Conservation (phyloP, 371 early-diverging fungal species). For the Rhizopus arrhizus region DNA sequence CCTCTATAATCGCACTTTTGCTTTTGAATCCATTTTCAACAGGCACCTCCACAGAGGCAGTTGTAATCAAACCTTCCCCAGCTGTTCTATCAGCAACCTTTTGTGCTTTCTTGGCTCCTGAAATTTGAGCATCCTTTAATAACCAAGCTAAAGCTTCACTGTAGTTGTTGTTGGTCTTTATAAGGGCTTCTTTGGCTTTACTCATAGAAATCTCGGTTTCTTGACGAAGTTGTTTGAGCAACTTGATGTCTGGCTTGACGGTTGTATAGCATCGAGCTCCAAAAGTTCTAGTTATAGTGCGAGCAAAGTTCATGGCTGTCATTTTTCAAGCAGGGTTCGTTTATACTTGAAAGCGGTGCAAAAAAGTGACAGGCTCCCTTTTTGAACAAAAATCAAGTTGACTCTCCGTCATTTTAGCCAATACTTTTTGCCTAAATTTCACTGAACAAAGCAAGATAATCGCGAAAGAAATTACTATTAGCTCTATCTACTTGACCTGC, state of each 20-base stretch:
- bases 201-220: slow-evolving; percentile 83
- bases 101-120: slow-evolving; percentile 75
- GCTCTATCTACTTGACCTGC: too few species aligned
- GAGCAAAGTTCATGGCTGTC: slow-evolving; percentile 2
- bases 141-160: slow-evolving; percentile 85
- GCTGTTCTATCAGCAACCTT: slow-evolving; percentile 55
- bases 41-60: slow-evolving; percentile 53
- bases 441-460: too few species aligned
- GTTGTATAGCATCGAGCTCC: slow-evolving; percentile 22
- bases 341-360: too few species aligned
- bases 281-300: slow-evolving; percentile 10
- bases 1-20: slow-evolving; percentile 69
- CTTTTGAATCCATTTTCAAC: slow-evolving; percentile 37
- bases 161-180: slow-evolving; percentile 72
- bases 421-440: too few species aligned
- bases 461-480: too few species aligned
- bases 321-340: neutral
- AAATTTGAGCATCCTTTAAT: slow-evolving; percentile 64
- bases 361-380: too few species aligned
- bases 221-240: slow-evolving; percentile 75
- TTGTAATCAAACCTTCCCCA: slow-evolving; percentile 68
- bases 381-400: too few species aligned
- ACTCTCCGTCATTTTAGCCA: too few species aligned
- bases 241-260: slow-evolving; percentile 70
- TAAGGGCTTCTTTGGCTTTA: slow-evolving; percentile 87